These are phyloP conservation scores for Paratinospora sagittata DNA, from an alignment of 164 flowering plant species.

Conservation along the genomic window DNA sequence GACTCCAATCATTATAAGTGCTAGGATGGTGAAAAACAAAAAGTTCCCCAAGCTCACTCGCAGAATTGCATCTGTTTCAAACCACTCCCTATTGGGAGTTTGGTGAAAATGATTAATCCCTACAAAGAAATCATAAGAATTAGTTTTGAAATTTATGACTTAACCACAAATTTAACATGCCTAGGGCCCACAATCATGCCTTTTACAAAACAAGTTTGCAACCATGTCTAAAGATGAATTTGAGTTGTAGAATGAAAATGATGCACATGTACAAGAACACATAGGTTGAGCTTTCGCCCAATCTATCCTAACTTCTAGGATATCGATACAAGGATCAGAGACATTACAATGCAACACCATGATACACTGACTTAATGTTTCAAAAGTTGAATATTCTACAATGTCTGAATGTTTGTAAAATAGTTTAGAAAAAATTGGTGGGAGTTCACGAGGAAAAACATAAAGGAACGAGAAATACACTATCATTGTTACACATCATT, in stretches of 20 bases:
- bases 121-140: constrained; percentile 24
- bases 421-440: not conserved
- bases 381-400: not conserved
- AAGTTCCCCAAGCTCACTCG: constrained; percentile 99
- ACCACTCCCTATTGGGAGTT: constrained; percentile 91
- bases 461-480: not conserved
- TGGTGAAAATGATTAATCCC: constrained; percentile 93
- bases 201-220: not conserved
- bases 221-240: not conserved
- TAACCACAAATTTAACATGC: not conserved
- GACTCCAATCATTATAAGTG: constrained; percentile 84
- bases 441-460: not conserved
- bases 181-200: not conserved
- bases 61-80: constrained; percentile 94
- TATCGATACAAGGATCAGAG: not conserved
- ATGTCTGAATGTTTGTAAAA: not conserved
- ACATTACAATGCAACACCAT: not conserved
- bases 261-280: too few relatives aligned
- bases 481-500: not conserved
- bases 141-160: constrained; percentile 3
- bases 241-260: not conserved
- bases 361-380: not conserved
- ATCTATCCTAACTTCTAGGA: not conserved
- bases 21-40: constrained; percentile 71
- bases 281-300: not conserved